Evolutionary conservation across 176 grass and related monocot species (phyloP).

Genomic region (Cenchrus americanus): DNA sequence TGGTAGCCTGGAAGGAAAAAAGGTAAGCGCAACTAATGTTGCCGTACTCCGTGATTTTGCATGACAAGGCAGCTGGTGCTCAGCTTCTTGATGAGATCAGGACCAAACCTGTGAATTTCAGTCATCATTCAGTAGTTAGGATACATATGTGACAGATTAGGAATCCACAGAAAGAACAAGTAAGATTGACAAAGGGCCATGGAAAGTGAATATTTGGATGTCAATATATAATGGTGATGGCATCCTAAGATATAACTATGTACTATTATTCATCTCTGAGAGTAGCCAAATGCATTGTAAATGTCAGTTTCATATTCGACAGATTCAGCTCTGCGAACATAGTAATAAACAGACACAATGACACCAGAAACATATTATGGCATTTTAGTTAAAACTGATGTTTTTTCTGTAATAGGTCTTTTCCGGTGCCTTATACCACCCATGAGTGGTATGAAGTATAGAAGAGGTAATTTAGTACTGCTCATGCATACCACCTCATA

Average conservation of each 20-base stretch:
- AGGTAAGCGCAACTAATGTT: constrained; percentile 8
- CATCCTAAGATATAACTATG: not conserved
- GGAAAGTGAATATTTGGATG: no score
- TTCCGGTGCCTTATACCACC: no score
- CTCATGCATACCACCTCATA: no score
- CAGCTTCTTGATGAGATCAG: constrained; percentile 72
- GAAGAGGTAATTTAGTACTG: no score
- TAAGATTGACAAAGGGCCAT: not conserved
- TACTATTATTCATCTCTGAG: not conserved
- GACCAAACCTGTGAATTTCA: constrained; percentile 61
- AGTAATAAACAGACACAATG: not conserved
- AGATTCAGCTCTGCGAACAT: not conserved
- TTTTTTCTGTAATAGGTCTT: no score
- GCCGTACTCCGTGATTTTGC: constrained; percentile 77
- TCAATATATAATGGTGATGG: no score
- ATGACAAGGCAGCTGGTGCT: constrained; percentile 83
- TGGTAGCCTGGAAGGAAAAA: constrained; percentile 2
- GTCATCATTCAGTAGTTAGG: not conserved
- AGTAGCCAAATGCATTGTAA: no score
- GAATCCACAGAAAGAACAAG: not conserved
- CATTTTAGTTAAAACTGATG: not conserved
- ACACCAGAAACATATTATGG: not conserved
- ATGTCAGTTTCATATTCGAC: not conserved
- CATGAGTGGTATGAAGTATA: no score
- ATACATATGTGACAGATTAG: not conserved